A percentile compares a stretch with the other conserved stretches of the same genome.
Evolutionary conservation across 345 rosid genomes (phyloP).

Genomic region (Cardamine chenopodiifolia): DNA sequence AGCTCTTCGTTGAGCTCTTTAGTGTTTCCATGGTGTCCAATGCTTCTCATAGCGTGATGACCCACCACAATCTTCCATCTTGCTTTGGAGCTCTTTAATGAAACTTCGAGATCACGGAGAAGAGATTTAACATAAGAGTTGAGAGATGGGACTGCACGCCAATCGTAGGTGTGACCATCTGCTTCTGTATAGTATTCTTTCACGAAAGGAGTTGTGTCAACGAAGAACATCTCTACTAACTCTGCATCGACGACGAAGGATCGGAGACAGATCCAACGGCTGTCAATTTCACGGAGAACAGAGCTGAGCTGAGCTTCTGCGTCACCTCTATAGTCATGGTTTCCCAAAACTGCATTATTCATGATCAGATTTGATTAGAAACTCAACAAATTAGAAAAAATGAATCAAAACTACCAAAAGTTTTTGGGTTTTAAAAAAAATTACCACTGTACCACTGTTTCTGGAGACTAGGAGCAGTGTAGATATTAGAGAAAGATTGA

Average conservation of each 20-base stretch:
- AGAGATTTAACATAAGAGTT: slow-evolving; percentile 48
- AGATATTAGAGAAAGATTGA: slow-evolving; percentile 68
- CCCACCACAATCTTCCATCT: slow-evolving; percentile 82
- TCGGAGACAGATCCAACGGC: slow-evolving; percentile 76
- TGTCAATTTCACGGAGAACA: slow-evolving; percentile 54
- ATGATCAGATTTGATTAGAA: neutral
- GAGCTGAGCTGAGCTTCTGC: slow-evolving; percentile 65
- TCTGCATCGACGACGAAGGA: slow-evolving; percentile 65
- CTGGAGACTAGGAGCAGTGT: slow-evolving; percentile 71
- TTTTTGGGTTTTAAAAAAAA: neutral
- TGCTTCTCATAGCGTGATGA: slow-evolving; percentile 73
- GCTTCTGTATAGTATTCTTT: slow-evolving; percentile 53
- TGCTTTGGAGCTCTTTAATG: slow-evolving; percentile 54
- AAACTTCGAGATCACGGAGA: slow-evolving; percentile 50
- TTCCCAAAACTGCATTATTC: slow-evolving; percentile 55
- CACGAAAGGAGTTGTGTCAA: slow-evolving; percentile 81
- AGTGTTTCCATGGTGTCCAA: slow-evolving; percentile 72
- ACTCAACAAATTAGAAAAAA: neutral
- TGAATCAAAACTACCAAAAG: neutral
- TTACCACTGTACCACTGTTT: slow-evolving; percentile 79
- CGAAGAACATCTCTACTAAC: slow-evolving; percentile 65
- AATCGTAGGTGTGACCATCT: slow-evolving; percentile 60
- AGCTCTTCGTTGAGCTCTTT: slow-evolving; percentile 54
- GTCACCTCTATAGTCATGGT: slow-evolving; percentile 86
- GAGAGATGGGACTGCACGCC: slow-evolving; percentile 65